Conservation (phyloP, 225 moss, liverwort and hornwort species). For the Straminergon stramineum region DNA sequence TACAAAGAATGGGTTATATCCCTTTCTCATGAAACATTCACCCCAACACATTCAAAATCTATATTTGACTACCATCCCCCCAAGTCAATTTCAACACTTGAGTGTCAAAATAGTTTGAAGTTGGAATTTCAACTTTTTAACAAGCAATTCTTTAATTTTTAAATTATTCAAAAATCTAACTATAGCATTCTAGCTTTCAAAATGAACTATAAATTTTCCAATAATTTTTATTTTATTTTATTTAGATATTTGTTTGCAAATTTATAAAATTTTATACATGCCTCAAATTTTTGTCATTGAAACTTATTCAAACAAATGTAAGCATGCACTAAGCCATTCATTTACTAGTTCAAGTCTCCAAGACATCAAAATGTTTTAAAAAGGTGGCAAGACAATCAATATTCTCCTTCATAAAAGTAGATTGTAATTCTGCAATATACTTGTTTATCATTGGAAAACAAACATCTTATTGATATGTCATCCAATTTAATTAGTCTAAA, state of each 20-base stretch:
- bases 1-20: background rate
- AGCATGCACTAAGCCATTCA: background rate
- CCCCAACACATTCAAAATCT: background rate
- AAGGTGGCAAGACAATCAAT: background rate
- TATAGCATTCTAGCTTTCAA: background rate
- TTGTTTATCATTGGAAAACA: background rate
- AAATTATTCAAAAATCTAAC: background rate
- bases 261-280: background rate
- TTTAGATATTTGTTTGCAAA: fast-evolving
- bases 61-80: background rate
- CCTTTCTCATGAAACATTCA: background rate
- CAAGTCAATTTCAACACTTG: background rate
- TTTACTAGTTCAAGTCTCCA: background rate
- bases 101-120: background rate
- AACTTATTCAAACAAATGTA: background rate
- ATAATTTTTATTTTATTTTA: background rate
- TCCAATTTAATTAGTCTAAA: too few species aligned
- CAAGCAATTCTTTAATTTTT: background rate
- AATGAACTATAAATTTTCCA: background rate
- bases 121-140: background rate
- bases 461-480: background rate
- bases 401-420: background rate
- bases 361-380: background rate
- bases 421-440: background rate
- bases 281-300: background rate